Base-by-base conservation (phyloP, 768 basidiomycete genomes). In the Phylloporus scabripes region DNA sequence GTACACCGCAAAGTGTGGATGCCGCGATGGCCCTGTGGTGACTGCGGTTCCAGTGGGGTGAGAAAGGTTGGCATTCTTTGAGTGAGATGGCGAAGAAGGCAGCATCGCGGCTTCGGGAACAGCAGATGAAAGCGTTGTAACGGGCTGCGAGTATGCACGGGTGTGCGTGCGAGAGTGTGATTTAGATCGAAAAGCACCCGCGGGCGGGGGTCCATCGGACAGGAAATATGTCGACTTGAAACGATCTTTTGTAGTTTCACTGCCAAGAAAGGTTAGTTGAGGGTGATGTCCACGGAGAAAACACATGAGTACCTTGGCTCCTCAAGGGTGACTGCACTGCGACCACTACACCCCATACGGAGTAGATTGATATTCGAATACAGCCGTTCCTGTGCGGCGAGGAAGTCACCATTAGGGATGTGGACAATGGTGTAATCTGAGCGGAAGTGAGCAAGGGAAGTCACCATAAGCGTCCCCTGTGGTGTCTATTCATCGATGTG, bases 391-490 rank as follows among this genome's bases (percentile, higher is more conserved):
- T 76, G 77, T 28, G 75, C 73, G 33, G 76, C 74, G 17, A 78
- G 73, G 66, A 83, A 87, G 64, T 83, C 73, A 11, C 67, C 90
- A 39, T 74, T 68, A 0, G 87, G 87, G 45, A 92, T 81, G 51
- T 79, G 82, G 28, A 92, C 85, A 52, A 92, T 89, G 48, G 87
- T 87, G 63, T 81, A 87, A 72, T 92, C 89, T 2, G 88, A 90
- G 48, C 86, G 86, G 63, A 92, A 92, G 71, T 87, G 84, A 38
- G 87, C 86, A 23, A 92, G 78, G 10, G 88, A 91, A 23, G 90
- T 92, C 48, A 82, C 79, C 79, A 92, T 82, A 58, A 92, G 73
- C 21, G 76, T 68, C 42, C 90, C 90, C 46, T 81, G 69, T 12
- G 76, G 73, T 9, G 82, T 88, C 78, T 85, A 50, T 40, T 39